Evolutionary conservation across 2,329 filamentous ascomycete genomes (phyloP).

Genomic region (Penicillium sp.): DNA sequence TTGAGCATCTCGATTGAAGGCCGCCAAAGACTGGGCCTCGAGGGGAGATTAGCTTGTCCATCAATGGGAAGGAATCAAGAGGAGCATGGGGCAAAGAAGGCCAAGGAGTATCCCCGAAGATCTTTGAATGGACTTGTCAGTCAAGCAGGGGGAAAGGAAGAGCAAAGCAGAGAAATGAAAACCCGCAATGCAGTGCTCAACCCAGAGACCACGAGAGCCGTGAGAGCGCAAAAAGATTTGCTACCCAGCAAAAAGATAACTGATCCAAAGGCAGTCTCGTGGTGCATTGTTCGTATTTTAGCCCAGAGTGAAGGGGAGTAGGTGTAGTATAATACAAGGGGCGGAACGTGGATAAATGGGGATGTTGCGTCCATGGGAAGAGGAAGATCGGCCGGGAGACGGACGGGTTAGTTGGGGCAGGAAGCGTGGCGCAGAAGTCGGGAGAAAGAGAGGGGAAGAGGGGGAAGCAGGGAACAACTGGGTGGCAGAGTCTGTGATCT

Average conservation of each 20-base stretch:
- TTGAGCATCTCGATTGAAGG: slow-evolving; percentile 1
- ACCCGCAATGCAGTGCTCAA: background rate
- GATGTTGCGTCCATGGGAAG: slow-evolving; percentile 14
- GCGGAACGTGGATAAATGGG: slow-evolving; percentile 14
- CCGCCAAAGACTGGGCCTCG: background rate
- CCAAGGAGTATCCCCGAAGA: background rate
- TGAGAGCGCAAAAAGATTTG: background rate
- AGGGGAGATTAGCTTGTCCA: background rate
- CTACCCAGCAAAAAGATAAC: background rate
- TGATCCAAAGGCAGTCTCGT: background rate
- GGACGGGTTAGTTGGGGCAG: slow-evolving; percentile 10
- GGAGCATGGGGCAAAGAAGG: background rate
- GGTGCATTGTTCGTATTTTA: background rate
- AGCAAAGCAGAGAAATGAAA: background rate
- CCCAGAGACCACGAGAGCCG: background rate
- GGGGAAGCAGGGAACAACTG: background rate
- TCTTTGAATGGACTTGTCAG: background rate
- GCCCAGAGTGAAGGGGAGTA: background rate
- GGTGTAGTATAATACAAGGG: slow-evolving; percentile 11
- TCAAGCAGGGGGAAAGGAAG: background rate
- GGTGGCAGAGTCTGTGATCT: background rate
- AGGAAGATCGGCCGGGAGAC: slow-evolving; percentile 20
- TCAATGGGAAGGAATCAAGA: background rate
- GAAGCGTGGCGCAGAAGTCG: slow-evolving; percentile 15
- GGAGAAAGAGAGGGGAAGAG: slow-evolving; percentile 4